phyloP scores from a whole-genome alignment of 345 rosid genomes.

The Linum trigynum region DNA sequence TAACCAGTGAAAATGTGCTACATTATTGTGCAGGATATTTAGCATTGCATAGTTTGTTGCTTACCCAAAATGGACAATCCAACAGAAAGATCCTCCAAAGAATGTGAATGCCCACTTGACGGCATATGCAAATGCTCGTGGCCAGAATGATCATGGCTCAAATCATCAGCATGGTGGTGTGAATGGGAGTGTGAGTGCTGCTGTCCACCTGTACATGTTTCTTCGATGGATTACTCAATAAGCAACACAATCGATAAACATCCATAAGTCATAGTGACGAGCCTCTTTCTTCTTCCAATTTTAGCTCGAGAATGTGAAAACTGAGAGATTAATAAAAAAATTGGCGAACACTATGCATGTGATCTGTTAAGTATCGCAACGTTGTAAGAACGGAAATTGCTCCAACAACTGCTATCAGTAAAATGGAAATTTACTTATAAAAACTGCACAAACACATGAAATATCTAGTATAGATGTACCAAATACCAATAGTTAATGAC shows the following conservation, averaged over 20 bases:
- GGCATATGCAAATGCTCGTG: constrained; percentile 26
- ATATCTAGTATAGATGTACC: too few relatives aligned
- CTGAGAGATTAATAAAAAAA: background rate
- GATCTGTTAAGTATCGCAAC: too few relatives aligned
- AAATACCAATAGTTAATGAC: too few relatives aligned
- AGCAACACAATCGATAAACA: background rate
- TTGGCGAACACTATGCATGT: background rate
- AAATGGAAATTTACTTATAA: too few relatives aligned
- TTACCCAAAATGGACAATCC: constrained; percentile 81
- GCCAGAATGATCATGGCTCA: constrained; percentile 34
- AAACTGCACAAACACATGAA: too few relatives aligned
- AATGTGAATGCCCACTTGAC: constrained; percentile 50
- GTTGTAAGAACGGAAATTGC: too few relatives aligned
- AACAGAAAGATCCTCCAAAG: constrained; percentile 74
- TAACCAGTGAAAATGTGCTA: background rate
- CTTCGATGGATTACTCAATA: background rate
- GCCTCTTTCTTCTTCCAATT: background rate
- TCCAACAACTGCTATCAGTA: too few relatives aligned
- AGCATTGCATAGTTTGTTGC: constrained; percentile 10
- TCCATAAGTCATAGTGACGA: background rate
- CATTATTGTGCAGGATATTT: background rate
- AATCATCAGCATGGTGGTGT: constrained; percentile 40
- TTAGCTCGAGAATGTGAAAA: background rate
- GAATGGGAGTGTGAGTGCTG: constrained; percentile 45
- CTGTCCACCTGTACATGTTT: constrained; percentile 58